These are phyloP conservation scores for Termitomyces sp. DNA, from an alignment of 1,284 basidiomycete genomes.

Conservation along the genomic window DNA sequence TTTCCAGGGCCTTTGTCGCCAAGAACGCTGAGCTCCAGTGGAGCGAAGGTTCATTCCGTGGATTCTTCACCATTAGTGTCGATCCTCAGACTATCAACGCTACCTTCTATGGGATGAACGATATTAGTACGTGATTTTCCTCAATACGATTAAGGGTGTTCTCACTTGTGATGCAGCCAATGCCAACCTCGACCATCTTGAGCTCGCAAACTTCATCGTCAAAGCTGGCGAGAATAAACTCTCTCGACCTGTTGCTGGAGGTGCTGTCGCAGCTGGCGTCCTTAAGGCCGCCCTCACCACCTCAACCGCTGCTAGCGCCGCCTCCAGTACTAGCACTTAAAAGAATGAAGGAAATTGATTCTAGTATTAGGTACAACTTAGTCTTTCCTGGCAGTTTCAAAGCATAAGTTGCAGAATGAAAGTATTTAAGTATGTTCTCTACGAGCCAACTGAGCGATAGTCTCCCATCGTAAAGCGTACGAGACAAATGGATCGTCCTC, in stretches of 20 bases:
- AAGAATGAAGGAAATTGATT: neutral
- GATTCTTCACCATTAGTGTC: neutral
- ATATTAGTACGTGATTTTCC: neutral
- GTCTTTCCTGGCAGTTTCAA: neutral
- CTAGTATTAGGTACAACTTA: neutral
- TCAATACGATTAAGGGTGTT: too few relatives aligned
- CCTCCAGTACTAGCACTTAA: neutral
- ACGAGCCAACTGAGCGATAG: neutral
- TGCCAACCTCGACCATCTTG: neutral
- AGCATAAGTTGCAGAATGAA: neutral
- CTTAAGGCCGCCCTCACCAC: neutral
- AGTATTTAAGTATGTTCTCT: neutral
- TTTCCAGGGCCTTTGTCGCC: neutral
- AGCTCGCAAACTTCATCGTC: neutral
- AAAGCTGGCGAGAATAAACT: constrained; percentile 7
- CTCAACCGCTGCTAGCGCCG: neutral
- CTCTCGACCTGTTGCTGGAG: constrained; percentile 5
- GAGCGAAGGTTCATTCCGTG: neutral
- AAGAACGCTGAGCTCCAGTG: neutral
- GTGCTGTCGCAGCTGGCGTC: neutral
- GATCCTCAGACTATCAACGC: neutral
- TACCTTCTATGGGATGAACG: neutral
- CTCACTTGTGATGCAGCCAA: neutral
- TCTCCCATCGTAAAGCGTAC: neutral
- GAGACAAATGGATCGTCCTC: neutral